Conservation (phyloP, 2,329 filamentous ascomycete genomes). For the Curvularia hawaiiensis region DNA sequence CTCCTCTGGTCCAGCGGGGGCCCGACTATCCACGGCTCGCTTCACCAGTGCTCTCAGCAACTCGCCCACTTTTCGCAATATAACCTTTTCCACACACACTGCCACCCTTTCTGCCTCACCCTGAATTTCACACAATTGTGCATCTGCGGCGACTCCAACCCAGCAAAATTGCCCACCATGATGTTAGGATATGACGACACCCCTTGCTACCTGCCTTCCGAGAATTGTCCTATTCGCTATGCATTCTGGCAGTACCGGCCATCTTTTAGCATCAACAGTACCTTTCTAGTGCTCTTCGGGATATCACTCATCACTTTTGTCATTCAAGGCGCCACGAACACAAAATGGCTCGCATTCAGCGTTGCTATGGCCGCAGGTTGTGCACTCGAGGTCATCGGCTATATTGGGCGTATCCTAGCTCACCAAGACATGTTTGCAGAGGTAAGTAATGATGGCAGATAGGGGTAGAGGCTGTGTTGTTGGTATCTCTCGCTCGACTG, state of each 20-base stretch:
- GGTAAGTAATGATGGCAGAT: slow-evolving; percentile 22
- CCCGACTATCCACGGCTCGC: neutral
- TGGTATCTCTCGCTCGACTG: neutral
- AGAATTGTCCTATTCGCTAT: slow-evolving; percentile 46
- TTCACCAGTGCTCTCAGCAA: neutral
- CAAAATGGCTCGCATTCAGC: slow-evolving; percentile 50
- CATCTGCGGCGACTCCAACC: neutral
- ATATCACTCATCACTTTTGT: slow-evolving; percentile 48
- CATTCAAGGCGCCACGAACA: slow-evolving; percentile 45
- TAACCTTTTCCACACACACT: neutral
- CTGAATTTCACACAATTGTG: neutral
- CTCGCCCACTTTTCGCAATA: neutral
- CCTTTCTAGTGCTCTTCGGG: slow-evolving; percentile 52
- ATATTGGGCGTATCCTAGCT: slow-evolving; percentile 64
- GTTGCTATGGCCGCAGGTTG: slow-evolving; percentile 62
- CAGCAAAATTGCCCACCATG: slow-evolving; percentile 1
- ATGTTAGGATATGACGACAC: slow-evolving; percentile 16
- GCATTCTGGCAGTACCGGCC: slow-evolving; percentile 54
- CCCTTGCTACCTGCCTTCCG: slow-evolving; percentile 40
- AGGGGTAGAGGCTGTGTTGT: neutral
- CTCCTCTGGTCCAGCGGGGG: neutral
- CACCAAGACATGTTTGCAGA: slow-evolving; percentile 62
- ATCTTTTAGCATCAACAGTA: slow-evolving; percentile 48
- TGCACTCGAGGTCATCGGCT: slow-evolving; percentile 65
- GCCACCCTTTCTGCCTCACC: neutral